phyloP scores from a whole-genome alignment of 73 alveolate species.

The Effrenium voratum region DNA sequence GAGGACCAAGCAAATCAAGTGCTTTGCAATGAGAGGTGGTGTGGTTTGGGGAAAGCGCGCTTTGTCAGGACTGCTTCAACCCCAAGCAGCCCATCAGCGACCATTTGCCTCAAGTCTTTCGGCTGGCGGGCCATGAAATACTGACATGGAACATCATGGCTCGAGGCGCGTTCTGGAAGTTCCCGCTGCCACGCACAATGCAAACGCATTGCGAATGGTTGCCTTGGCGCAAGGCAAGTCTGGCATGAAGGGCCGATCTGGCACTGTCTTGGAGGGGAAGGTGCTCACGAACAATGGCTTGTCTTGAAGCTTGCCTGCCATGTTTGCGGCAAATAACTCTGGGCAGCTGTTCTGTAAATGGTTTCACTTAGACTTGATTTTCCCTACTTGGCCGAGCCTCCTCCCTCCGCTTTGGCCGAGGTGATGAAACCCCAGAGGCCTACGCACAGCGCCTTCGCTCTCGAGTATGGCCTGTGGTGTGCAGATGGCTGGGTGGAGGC shows the following conservation, averaged over 20 bases:
- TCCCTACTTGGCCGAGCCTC: too few species aligned
- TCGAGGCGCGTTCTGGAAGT: constrained; percentile 48
- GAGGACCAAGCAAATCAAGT: background rate
- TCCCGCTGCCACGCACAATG: too few species aligned
- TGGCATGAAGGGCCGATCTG: constrained; percentile 30
- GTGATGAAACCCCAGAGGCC: constrained; percentile 30
- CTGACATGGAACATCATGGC: constrained; percentile 72
- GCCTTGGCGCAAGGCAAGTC: constrained; percentile 14
- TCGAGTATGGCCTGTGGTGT: constrained; percentile 10
- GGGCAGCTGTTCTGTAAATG: too few species aligned
- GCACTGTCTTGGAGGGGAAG: constrained; percentile 49
- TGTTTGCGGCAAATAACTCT: background rate
- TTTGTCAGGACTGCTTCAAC: constrained; percentile 31
- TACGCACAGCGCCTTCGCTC: background rate
- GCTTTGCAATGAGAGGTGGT: background rate
- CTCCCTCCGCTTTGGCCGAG: background rate
- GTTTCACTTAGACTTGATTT: too few species aligned
- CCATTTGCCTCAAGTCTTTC: constrained; percentile 74
- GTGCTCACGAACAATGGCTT: constrained; percentile 49
- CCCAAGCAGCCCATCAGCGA: constrained; percentile 25
- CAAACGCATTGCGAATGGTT: too few species aligned
- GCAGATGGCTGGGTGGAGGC: background rate
- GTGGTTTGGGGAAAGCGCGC: background rate
- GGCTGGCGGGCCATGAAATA: constrained; percentile 3
- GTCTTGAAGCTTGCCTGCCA: background rate